phyloP scores from a whole-genome alignment of 306 rosid species.

The Lithocarpus polystachyus region DNA sequence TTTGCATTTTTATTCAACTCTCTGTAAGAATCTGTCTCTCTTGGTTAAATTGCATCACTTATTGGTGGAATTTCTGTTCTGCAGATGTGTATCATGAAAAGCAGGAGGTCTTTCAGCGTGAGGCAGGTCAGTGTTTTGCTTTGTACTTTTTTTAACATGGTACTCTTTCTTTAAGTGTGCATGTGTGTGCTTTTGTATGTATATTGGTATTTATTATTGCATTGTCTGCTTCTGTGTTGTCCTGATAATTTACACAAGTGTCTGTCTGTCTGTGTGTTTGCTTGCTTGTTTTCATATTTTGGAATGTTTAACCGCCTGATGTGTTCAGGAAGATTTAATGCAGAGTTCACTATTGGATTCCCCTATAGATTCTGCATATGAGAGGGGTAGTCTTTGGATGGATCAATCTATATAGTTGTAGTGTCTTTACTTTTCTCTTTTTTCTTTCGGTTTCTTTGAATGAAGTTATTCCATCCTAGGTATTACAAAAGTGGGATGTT shows the following conservation, averaged over 20 bases:
- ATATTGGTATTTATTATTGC: neutral
- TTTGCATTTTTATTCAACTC: neutral
- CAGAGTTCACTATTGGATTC: neutral
- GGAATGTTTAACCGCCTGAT: neutral
- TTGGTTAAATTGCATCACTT: constrained; percentile 4
- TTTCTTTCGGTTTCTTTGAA: neutral
- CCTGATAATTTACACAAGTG: neutral
- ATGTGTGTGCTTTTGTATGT: no score
- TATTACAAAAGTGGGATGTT: neutral
- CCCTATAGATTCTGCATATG: neutral
- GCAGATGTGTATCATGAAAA: constrained; percentile 90
- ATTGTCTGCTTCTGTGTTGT: neutral
- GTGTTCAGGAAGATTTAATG: neutral
- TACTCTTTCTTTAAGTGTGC: neutral
- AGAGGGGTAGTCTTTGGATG: neutral
- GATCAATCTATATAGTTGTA: neutral
- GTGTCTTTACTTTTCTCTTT: neutral
- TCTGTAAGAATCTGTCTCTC: constrained; percentile 8
- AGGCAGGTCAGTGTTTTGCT: constrained; percentile 57
- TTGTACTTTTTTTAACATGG: neutral
- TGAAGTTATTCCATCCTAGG: neutral
- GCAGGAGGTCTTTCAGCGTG: constrained; percentile 84
- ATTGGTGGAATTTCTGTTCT: constrained; percentile 12
- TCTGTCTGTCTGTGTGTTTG: neutral
- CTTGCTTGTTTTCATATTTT: neutral